A percentile compares a stretch with the other conserved stretches of the same genome.
Evolutionary conservation across 2,329 filamentous ascomycete species (phyloP).

Genomic region (Aspergillus vadensis): DNA sequence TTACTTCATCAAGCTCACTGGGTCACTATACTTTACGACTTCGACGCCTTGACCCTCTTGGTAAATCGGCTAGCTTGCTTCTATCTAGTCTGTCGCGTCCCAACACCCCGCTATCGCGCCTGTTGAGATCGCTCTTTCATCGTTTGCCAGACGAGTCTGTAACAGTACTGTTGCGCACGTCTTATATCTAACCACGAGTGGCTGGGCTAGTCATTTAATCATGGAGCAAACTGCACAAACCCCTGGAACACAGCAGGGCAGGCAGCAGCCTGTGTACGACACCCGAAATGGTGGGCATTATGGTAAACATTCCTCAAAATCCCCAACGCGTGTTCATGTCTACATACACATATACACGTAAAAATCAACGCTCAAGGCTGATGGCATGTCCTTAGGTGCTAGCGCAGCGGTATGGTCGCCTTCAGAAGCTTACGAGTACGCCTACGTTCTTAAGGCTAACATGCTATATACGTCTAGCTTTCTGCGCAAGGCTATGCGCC

Average conservation of each 20-base stretch:
- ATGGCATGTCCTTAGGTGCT: slow-evolving; percentile 54
- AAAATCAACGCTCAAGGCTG: not conserved
- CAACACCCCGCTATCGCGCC: not conserved
- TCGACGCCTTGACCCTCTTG: not conserved
- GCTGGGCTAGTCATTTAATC: not conserved
- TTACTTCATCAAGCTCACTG: not conserved
- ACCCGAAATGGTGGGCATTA: slow-evolving; percentile 74
- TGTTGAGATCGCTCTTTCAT: not conserved
- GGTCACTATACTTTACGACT: not conserved
- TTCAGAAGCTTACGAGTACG: not conserved
- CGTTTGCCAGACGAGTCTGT: not conserved
- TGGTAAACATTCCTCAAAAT: slow-evolving; percentile 53
- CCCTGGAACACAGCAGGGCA: slow-evolving; percentile 61
- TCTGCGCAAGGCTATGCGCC: slow-evolving; percentile 85
- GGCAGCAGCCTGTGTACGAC: slow-evolving; percentile 70
- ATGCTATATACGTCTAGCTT: slow-evolving; percentile 58
- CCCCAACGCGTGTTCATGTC: not conserved
- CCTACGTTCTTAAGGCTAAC: slow-evolving; percentile 16
- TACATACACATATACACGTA: not conserved
- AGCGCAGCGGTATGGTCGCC: slow-evolving; percentile 63
- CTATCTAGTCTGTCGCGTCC: not conserved
- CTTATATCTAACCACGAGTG: not conserved
- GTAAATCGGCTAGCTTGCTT: not conserved
- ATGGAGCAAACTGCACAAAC: slow-evolving; percentile 61
- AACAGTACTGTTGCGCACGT: not conserved